These are phyloP conservation scores for Mucor piriformis DNA, from an alignment of 371 early-diverging fungal species.

Conservation along the genomic window DNA sequence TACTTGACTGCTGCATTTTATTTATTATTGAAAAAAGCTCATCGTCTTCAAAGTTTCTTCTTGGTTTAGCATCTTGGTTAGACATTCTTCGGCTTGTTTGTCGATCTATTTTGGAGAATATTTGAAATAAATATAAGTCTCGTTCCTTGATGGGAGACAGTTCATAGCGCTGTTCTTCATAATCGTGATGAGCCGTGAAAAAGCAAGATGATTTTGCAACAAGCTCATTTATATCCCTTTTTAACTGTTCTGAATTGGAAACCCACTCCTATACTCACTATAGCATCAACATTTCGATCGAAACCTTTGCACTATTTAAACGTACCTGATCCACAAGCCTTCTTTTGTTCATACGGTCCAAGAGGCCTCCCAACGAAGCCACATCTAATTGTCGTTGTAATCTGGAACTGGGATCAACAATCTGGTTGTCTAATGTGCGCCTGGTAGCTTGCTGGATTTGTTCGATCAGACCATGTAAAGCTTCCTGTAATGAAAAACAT, in stretches of 20 bases:
- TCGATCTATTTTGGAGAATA: conserved; percentile 8
- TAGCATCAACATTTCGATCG: not conserved
- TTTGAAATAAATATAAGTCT: conserved; percentile 7
- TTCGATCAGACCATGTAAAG: conserved; percentile 7
- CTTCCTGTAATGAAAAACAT: conserved; percentile 4
- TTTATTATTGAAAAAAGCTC: conserved; percentile 3
- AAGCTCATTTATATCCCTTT: conserved; percentile 2
- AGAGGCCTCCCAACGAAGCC: conserved; percentile 17
- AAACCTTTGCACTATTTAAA: too few species aligned
- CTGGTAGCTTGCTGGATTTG: conserved; percentile 24
- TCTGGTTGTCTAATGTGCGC: conserved; percentile 30
- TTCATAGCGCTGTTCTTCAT: conserved; percentile 5
- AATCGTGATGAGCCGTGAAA: not conserved
- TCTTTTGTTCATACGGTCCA: conserved; percentile 30
- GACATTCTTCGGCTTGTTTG: conserved; percentile 9
- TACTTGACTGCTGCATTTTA: not conserved
- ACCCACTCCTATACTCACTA: conserved; percentile 6
- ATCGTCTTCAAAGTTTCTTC: conserved; percentile 1
- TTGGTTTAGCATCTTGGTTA: conserved; percentile 12
- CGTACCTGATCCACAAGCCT: conserved; percentile 35
- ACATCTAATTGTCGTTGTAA: conserved; percentile 27
- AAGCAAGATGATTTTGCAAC: conserved; percentile 13
- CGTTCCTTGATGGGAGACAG: conserved; percentile 8
- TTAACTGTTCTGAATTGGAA: conserved; percentile 7
- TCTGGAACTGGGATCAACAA: conserved; percentile 14